Base-by-base conservation (phyloP, 768 basidiomycete genomes). In the Austroboletus festivus region DNA sequence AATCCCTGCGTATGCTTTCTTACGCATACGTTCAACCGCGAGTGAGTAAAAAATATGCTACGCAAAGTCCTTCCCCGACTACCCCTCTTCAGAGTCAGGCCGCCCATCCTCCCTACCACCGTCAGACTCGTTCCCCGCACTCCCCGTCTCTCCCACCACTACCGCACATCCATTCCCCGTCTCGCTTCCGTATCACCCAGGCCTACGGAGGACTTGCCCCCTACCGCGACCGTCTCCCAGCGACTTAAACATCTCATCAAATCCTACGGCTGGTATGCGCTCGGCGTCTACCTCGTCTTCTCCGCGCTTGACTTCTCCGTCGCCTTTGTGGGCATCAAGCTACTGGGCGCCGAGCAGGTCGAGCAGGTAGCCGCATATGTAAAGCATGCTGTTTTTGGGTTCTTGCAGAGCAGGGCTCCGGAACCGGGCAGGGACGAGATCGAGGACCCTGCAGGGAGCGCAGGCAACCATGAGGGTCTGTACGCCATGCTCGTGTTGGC, bases 201-300 rank as follows among this genome's bases (percentile, higher is more conserved):
- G 13, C 52, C 54, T 45, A 53, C 30, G 34, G 42, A 34, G 48
- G 50, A 31, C 48, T 51, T 41, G 0, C 11, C 47, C 7, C 48
- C 65, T 21, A 28, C 65, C 76, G 71, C 78, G 3, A 69, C 83
- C 1, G 72, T 91, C 47, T 81, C 86, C 1, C 80, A 86, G 64
- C 79, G 83, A 18, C 73, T 93, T 20, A 91, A 85, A 61, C 77
- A 81, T 56, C 85, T 97, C 49, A 85, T 93, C 50, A 93, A 88
- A 63, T 80, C 87, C 4, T 96, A 98, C 64, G 95, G 95, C 24
- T 93, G 90, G 89, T 95, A 94, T 63, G 93, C 96, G 18, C 77
- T 98, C 23, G 93, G 89, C 26, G 84, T 98, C 21, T 99, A 99
- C 73, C 38, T 85, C 53, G 62, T 85, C 42, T 64, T 98, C 46